phyloP scores from a whole-genome alignment of 202 grass and related monocot genomes.

The Schoenoplectus triqueter region DNA sequence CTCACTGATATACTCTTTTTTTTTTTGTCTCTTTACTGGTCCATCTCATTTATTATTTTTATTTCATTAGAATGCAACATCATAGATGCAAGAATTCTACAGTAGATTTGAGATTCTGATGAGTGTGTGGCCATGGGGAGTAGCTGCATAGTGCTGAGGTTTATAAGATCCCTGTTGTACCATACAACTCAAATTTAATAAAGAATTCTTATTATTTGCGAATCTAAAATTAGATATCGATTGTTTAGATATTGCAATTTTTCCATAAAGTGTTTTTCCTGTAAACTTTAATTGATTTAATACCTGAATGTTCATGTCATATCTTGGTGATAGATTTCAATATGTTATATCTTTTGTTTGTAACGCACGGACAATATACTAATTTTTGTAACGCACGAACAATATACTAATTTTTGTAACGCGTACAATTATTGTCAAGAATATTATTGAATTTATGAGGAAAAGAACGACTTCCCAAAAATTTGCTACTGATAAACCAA shows the following conservation, averaged over 20 bases:
- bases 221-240: no score
- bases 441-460: not conserved
- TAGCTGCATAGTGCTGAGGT: not conserved
- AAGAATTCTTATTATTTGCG: no score
- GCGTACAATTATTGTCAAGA: not conserved
- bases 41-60: not conserved
- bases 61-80: not conserved
- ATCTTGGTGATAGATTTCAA: no score
- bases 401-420: not conserved
- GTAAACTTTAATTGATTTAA: no score
- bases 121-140: not conserved
- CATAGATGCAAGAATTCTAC: not conserved
- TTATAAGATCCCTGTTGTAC: not conserved
- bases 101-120: not conserved
- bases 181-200: no score
- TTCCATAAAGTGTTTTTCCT: no score
- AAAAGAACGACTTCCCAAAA: not conserved
- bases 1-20: not conserved
- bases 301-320: no score
- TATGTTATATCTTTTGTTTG: no score
- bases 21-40: not conserved
- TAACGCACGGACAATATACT: no score
- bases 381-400: no score
- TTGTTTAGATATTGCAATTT: no score
- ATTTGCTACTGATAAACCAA: conserved; percentile 5